Base-by-base conservation (phyloP, 164 flowering plant genomes). In the Macadamia integrifolia region DNA sequence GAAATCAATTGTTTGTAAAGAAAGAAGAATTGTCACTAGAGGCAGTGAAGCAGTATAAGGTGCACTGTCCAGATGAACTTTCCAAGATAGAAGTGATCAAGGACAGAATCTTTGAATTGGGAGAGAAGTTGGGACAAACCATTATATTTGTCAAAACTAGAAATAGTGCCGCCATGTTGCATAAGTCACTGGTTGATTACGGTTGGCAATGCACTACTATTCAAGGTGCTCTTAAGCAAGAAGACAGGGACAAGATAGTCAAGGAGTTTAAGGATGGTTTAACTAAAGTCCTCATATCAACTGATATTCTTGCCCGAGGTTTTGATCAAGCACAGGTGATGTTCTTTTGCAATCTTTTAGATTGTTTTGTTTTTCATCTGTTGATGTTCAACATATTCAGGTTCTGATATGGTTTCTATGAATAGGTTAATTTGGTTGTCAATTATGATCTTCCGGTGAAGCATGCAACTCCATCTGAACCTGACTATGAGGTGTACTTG, bases 271-370 rank as follows among this genome's bases (percentile, higher is more conserved):
- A 81, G 71, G 88, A 87, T 67, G 96, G 97, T 40, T 71, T 90
- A 32, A 94, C 99, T 15, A 82, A 88, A 72, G 98, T 94, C 62
- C 96, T 92, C 46, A 90, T 94, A 62, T 84, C 98, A 56, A 94
- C 99, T 40, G 99, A 94, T 79, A 73, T 94, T 28, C 97, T 94
- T 64, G 91, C 99, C 49, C 85, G 99, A 53, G 99, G 99, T 7
- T 94, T 94, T 77, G 99, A 94, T 72, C 99, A 94, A 69, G 79
- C 88, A 57, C 90, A 89, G 97, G 99, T 90, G 57, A 30, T 53
- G 57, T 46, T 67, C 53, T 59, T 57, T 66, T 32, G 3, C 9
- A 1, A 23, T 12, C 44, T 46, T 42, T 30, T 52, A 30, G 50
- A 63, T 29, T 60, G n/a, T 12, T 14, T 15, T 66, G 1, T 59